Conservation (phyloP, 2,329 filamentous ascomycete species). For the Pyrenochaeta sp. region DNA sequence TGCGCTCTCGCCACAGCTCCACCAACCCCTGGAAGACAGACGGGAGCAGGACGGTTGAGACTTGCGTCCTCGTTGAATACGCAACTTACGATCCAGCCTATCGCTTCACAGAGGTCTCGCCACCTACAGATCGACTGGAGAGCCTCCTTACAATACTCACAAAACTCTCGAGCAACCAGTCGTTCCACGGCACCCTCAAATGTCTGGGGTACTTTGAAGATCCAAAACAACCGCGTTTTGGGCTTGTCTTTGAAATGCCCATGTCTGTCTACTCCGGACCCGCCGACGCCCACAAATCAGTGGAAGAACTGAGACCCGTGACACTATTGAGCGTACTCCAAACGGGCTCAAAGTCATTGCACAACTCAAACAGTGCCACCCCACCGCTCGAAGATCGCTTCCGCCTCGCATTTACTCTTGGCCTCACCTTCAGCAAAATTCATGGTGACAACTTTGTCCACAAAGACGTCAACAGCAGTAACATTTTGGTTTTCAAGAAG, state of each 20-base stretch:
- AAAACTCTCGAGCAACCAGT: constrained; percentile 40
- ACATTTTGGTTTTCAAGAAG: constrained; percentile 69
- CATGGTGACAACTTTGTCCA: constrained; percentile 74
- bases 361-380: constrained; percentile 51
- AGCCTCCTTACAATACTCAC: constrained; percentile 45
- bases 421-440: constrained; percentile 75
- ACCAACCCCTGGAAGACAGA: constrained; percentile 50
- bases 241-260: constrained; percentile 78
- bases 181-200: constrained; percentile 59
- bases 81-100: constrained; percentile 60
- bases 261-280: constrained; percentile 53
- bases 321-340: constrained; percentile 58
- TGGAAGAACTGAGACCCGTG: constrained; percentile 49
- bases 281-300: constrained; percentile 61
- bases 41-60: constrained; percentile 42
- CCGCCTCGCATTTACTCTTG: constrained; percentile 74
- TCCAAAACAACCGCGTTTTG: constrained; percentile 70
- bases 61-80: constrained; percentile 75
- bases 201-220: constrained; percentile 78
- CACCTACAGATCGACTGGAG: constrained; percentile 55
- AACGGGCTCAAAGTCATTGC: constrained; percentile 53
- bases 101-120: constrained; percentile 55
- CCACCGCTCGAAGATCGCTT: constrained; percentile 76
- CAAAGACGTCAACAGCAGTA: constrained; percentile 72
- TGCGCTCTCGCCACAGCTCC: constrained; percentile 45